A percentile compares a stretch with the other conserved stretches of the same genome.
These are phyloP conservation scores for Saccharomycopsis synnaedendra DNA, from an alignment of 805 yeast genomes.

Conservation along the genomic window DNA sequence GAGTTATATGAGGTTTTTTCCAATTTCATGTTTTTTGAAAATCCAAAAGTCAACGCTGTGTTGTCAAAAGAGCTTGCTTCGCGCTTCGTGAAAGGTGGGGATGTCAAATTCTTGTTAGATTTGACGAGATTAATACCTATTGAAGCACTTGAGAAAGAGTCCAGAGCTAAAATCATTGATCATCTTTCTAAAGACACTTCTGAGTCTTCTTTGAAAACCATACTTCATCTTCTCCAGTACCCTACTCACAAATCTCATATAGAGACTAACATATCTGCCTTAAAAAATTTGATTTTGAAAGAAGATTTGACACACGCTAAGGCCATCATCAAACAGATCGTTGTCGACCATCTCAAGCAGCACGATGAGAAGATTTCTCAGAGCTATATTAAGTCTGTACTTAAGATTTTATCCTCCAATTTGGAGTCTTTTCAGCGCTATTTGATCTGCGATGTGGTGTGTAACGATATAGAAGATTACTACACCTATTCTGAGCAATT, in stretches of 20 bases:
- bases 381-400: background rate
- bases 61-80: background rate
- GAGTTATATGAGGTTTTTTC: background rate
- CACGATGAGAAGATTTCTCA: constrained; percentile 1
- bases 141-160: constrained; percentile 4
- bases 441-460: background rate
- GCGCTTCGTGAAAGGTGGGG: background rate
- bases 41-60: background rate
- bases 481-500: background rate
- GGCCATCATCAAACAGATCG: background rate
- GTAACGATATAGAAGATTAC: background rate
- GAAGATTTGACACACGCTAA: background rate
- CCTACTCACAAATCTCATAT: constrained; percentile 7
- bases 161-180: constrained; percentile 2
- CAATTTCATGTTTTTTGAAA: constrained; percentile 9
- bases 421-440: background rate
- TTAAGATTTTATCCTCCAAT: background rate
- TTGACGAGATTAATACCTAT: constrained; percentile 3
- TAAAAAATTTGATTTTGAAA: background rate
- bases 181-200: background rate
- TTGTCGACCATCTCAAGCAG: constrained; percentile 3
- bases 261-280: constrained; percentile 4
- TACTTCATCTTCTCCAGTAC: background rate
- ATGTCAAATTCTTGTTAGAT: background rate
- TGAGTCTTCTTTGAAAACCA: background rate